Conservation (phyloP, 2,329 filamentous ascomycete genomes). For the Talaromyces verruculosus region DNA sequence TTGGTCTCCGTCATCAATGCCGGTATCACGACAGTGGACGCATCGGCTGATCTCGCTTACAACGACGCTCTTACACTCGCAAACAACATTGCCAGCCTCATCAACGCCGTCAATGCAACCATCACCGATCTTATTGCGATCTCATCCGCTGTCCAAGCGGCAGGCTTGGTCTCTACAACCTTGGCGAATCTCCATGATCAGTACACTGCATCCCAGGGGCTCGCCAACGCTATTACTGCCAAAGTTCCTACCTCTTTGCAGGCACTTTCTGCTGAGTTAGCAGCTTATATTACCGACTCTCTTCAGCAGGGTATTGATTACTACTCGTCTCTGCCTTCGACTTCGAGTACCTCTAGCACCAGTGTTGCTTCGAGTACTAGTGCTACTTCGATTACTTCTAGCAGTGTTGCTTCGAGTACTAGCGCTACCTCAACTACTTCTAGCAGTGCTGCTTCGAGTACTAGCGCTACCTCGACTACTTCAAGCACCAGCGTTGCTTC, state of each 20-base stretch:
- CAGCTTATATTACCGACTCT: conserved; percentile 31
- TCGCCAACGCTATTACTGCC: conserved; percentile 5
- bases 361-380: neutral
- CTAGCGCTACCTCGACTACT: neutral
- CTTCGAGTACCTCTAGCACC: neutral
- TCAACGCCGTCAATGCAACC: conserved; percentile 12
- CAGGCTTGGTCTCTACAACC: conserved; percentile 6
- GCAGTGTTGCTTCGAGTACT: neutral
- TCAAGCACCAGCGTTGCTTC: neutral
- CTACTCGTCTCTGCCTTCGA: conserved; percentile 23
- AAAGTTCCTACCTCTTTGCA: conserved; percentile 4
- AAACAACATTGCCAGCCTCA: neutral
- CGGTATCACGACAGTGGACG: conserved; percentile 30
- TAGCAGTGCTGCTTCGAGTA: neutral
- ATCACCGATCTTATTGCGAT: conserved; percentile 13
- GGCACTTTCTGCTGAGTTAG: conserved; percentile 23
- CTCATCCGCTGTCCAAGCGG: neutral
- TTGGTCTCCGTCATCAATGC: conserved; percentile 30
- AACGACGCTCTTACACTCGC: conserved; percentile 6
- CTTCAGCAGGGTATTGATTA: conserved; percentile 34
- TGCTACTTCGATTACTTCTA: neutral
- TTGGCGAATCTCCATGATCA: conserved; percentile 28
- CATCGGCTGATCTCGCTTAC: conserved; percentile 25
- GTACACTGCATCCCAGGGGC: conserved; percentile 27
- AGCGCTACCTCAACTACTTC: neutral